Conservation (phyloP, 345 rosid species). For the Pugionium dolabratum region DNA sequence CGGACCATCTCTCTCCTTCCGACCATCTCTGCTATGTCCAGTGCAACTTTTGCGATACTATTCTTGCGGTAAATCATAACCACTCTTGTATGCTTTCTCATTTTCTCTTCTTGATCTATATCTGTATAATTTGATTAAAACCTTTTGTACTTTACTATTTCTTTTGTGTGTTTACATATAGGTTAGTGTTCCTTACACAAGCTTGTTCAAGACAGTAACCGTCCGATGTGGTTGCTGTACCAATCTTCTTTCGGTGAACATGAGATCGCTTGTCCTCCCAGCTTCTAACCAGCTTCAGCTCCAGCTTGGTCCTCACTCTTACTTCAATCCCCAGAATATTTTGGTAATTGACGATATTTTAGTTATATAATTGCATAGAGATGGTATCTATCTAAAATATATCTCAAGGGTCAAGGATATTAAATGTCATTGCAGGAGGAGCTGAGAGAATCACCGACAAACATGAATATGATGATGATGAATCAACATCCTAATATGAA, state of each 20-base stretch:
- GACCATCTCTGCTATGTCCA: slow-evolving; percentile 98
- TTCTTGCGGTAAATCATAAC: slow-evolving; percentile 68
- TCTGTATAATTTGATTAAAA: background rate
- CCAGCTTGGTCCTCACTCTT: slow-evolving; percentile 64
- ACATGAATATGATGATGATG: slow-evolving; percentile 66
- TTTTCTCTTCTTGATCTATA: slow-evolving; percentile 5
- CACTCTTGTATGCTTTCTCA: background rate
- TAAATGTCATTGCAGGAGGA: slow-evolving; percentile 62
- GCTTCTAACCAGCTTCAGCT: slow-evolving; percentile 73
- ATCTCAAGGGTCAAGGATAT: slow-evolving; percentile 1
- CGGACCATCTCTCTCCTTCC: slow-evolving; percentile 89
- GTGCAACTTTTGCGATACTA: slow-evolving; percentile 89
- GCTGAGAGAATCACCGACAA: slow-evolving; percentile 64
- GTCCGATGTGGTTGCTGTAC: slow-evolving; percentile 97
- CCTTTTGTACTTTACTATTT: background rate
- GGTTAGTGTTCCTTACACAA: slow-evolving; percentile 97
- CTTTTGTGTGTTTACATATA: slow-evolving; percentile 27
- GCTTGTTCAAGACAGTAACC: slow-evolving; percentile 93
- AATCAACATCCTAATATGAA: slow-evolving; percentile 63
- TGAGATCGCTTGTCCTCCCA: slow-evolving; percentile 68
- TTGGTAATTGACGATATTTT: slow-evolving; percentile 46
- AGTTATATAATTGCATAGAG: slow-evolving; percentile 5
- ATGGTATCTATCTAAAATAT: background rate
- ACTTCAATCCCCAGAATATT: slow-evolving; percentile 74
- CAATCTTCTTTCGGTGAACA: slow-evolving; percentile 81